phyloP scores from a whole-genome alignment of 2,329 filamentous ascomycete species.

The Pseudogymnoascus destructans region DNA sequence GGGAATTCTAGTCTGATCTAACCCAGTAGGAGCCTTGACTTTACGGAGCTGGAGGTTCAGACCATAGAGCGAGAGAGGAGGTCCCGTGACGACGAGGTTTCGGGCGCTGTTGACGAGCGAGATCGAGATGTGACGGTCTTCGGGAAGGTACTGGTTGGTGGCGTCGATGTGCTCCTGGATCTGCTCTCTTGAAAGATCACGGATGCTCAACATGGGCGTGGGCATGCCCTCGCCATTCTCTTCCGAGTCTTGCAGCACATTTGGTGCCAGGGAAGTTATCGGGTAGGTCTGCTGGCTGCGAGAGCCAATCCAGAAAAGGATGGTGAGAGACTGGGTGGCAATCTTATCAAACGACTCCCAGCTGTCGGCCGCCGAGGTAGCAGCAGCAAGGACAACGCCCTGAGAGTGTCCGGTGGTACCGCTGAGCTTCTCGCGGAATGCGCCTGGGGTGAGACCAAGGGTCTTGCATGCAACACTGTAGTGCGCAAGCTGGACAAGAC shows the following conservation, averaged over 20 bases:
- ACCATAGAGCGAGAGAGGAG: constrained; percentile 90
- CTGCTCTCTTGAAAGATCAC: constrained; percentile 74
- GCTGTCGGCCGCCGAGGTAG: constrained; percentile 76
- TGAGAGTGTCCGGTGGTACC: constrained; percentile 95
- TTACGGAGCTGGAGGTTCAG: constrained; percentile 90
- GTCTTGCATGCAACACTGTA: constrained; percentile 91
- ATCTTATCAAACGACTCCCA: constrained; percentile 87
- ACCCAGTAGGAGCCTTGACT: constrained; percentile 91
- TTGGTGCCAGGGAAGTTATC: constrained; percentile 81
- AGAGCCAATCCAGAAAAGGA: constrained; percentile 97
- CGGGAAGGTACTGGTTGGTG: constrained; percentile 89
- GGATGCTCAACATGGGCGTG: constrained; percentile 95
- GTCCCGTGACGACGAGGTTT: constrained; percentile 93
- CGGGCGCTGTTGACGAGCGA: constrained; percentile 94
- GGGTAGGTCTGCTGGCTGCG: constrained; percentile 97
- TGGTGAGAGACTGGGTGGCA: constrained; percentile 67
- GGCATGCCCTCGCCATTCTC: constrained; percentile 92
- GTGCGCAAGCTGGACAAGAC: constrained; percentile 88
- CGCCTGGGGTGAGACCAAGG: constrained; percentile 76
- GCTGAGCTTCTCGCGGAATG: constrained; percentile 69
- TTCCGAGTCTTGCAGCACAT: constrained; percentile 79
- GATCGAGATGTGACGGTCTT: constrained; percentile 86
- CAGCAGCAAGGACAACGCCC: constrained; percentile 84
- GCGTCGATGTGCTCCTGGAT: constrained; percentile 95
- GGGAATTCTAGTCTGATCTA: constrained; percentile 89